These are phyloP conservation scores for Claviceps pazoutovae DNA, from an alignment of 2,329 filamentous ascomycete species.

Conservation along the genomic window DNA sequence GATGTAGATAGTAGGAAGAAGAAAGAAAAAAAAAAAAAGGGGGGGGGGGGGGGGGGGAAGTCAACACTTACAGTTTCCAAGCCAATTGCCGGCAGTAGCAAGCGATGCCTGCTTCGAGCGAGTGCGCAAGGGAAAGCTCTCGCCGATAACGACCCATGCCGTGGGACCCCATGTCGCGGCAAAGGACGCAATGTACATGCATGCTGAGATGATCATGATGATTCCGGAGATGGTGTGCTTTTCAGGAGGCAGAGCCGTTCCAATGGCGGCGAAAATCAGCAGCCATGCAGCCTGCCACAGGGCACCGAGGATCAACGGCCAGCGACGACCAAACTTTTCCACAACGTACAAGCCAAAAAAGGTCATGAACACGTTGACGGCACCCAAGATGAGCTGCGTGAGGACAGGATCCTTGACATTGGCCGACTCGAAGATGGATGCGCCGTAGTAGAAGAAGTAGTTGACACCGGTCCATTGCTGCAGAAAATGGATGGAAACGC, in stretches of 20 bases:
- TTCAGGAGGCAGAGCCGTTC: constrained; percentile 29
- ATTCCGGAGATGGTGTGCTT: constrained; percentile 38
- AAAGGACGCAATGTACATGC: constrained; percentile 62
- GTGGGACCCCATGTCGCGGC: constrained; percentile 58
- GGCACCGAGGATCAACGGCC: constrained; percentile 50
- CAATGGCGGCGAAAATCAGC: constrained; percentile 48
- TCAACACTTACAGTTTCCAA: constrained; percentile 37
- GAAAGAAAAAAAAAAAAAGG: too few relatives aligned
- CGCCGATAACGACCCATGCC: constrained; percentile 53
- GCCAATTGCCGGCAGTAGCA: constrained; percentile 41
- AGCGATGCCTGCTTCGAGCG: constrained; percentile 40
- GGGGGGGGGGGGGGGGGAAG: too few relatives aligned
- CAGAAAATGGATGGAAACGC: constrained; percentile 48
- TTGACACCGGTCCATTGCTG: constrained; percentile 54
- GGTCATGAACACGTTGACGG: constrained; percentile 54
- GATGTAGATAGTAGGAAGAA: too few relatives aligned
- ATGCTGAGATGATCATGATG: constrained; percentile 58
- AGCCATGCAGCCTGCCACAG: constrained; percentile 55
- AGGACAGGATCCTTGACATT: constrained; percentile 52
- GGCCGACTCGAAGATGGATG: constrained; percentile 51
- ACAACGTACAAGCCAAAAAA: constrained; percentile 56
- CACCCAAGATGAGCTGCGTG: constrained; percentile 53
- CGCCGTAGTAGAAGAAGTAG: constrained; percentile 53
- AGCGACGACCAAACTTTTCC: constrained; percentile 53
- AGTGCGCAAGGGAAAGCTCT: constrained; percentile 48